Base-by-base conservation (phyloP, 495 filamentous ascomycete species). In the Aspergillus leporis region DNA sequence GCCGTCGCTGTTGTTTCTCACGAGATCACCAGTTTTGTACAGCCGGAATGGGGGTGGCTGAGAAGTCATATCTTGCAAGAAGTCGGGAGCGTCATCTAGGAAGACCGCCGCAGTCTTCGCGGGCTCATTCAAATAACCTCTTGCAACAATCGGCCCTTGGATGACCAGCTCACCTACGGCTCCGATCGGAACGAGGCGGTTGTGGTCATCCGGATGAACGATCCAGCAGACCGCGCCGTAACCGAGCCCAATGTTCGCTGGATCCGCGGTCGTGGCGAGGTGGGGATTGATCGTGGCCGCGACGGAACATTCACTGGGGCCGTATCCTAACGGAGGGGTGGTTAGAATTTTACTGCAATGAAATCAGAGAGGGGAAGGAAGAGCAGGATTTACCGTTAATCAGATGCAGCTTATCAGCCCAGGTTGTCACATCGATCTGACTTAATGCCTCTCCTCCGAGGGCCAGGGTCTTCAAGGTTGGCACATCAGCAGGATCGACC, bases 81-180 rank as follows among this genome's bases (percentile, higher is more conserved):
- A n/a, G 28, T 30, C 49, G 14, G 28, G 8, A 1, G 55, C 22
- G 0, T 19, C 5, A 3, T 19, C 18, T 4, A 57, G 13, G 28
- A 57, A 57, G 3, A 14, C 10, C 9, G 40, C 25, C 6, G 16
- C 21, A 10, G 43, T 50, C 38, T 23, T 25, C 7, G 16, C 18
- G 19, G 25, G 32, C 0, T 72, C 63, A 13, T 81, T 74, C 14
- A 83, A 66, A 53, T 86, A 86, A 0, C 78, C 77, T 1, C 70
- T 62, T 0, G 71, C 81, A 3, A 84, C 68, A 79, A 69, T 5
- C 77, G 78, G 0, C 78, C 83, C 32, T 65, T 81, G 76, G 46
- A 87, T 70, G 18, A 81, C 55, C 41, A 86, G 68, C 61, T 87
- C 84, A 12, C 84, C 84, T 5, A 80, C 67, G 4, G 69, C 64